Evolutionary conservation across 1,284 basidiomycete genomes (phyloP).

Genomic region (Xanthoconium separans): DNA sequence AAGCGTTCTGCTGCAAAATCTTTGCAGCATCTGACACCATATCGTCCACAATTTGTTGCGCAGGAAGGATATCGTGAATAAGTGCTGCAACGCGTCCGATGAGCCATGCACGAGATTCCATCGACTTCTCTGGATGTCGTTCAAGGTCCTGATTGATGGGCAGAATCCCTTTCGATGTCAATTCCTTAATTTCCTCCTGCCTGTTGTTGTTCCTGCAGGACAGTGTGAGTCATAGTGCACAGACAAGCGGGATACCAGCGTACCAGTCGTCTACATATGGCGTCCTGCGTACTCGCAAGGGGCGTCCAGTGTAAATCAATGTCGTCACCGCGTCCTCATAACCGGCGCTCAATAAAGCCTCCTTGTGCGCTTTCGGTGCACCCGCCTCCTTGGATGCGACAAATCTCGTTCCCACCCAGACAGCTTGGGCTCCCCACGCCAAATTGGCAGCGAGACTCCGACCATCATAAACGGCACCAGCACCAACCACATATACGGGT

Average conservation of each 20-base stretch:
- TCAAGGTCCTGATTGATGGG: slow-evolving; percentile 71
- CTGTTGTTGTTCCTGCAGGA: slow-evolving; percentile 59
- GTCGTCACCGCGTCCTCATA: slow-evolving; percentile 77
- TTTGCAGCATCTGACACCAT: slow-evolving; percentile 74
- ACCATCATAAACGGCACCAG: slow-evolving; percentile 86
- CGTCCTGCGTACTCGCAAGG: slow-evolving; percentile 79
- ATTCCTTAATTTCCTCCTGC: slow-evolving; percentile 70
- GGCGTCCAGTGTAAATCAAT: slow-evolving; percentile 85
- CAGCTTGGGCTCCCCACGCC: slow-evolving; percentile 79
- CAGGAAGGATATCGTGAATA: slow-evolving; percentile 73
- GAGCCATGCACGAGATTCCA: slow-evolving; percentile 60
- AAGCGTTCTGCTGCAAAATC: slow-evolving; percentile 41
- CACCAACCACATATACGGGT: slow-evolving; percentile 80
- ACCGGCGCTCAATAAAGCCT: slow-evolving; percentile 61
- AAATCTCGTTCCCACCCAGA: slow-evolving; percentile 84
- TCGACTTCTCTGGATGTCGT: slow-evolving; percentile 73
- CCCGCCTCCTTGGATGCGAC: slow-evolving; percentile 80
- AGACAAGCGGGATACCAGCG: slow-evolving; percentile 20
- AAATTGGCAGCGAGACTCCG: slow-evolving; percentile 84
- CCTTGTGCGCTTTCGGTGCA: slow-evolving; percentile 83
- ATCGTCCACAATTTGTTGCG: slow-evolving; percentile 76
- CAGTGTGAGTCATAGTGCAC: slow-evolving; percentile 3
- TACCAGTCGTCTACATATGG: slow-evolving; percentile 80
- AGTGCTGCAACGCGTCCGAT: slow-evolving; percentile 80
- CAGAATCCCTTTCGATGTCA: slow-evolving; percentile 76